Evolutionary conservation across 2,329 filamentous ascomycete species (phyloP), one percentile per base, ranked within the genome.

Genomic region (Arthrinium puccinioides): DNA sequence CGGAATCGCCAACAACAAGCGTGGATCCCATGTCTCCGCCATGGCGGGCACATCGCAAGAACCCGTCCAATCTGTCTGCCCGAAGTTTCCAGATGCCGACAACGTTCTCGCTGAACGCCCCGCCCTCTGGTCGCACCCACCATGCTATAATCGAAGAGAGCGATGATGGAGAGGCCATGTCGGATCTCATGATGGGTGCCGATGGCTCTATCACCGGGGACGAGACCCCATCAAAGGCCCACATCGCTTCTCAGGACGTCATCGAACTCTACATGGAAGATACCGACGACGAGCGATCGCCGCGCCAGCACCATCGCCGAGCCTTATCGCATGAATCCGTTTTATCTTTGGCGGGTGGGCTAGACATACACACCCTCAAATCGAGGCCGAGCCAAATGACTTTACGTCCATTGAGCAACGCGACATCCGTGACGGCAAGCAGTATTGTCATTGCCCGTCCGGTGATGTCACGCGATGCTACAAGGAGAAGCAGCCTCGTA

Each of bases 341-440:
- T 43, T 75, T 96, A 48, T 96, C 89, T 0, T 74, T 95, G 2
- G 78, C 82, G 0, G 88, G 87, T 4, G 88, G 88, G 3, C 82
- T 95, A 57, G 90, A 96, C 54, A 94, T 95, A 34, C 88, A 94
- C 56, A 88, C 84, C 0, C 69, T 94, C 5, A 81, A 82, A 50
- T 72, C 74, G 2, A 76, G 84, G 4, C 86, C 87, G 0, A 86
- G 84, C 23, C 86, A 94, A 51, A 72, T 92, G 41, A 76, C 81
- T 16, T 53, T 77, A 43, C 56, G 71, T 35, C 66, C 68, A 21
- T 62, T 74, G 18, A 76, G 72, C 40, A 67, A 67, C 39, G 66
- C 68, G 3, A 64, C 67, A 2, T 72, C 71, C 26, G 75, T 74
- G 24, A 74, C 73, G 3, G 64, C 77, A 18, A 62, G 80, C 29